Conservation (phyloP, 2,329 filamentous ascomycete genomes). For the Lasiodiplodia theobromae region DNA sequence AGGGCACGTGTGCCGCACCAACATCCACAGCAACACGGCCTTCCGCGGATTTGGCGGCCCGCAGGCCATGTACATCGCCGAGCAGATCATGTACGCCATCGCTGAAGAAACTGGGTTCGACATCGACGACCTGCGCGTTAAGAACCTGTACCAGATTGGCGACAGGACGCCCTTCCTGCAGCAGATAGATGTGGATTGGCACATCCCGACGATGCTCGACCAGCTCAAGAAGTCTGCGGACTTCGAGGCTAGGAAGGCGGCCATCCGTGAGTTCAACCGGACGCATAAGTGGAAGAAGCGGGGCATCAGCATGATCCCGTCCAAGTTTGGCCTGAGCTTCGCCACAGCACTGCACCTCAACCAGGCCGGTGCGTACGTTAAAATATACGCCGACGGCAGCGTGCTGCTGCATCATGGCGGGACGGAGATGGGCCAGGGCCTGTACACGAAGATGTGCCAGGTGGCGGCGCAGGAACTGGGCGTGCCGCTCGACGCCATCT, state of each 20-base stretch:
- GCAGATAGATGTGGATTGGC: constrained; percentile 79
- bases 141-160: constrained; percentile 82
- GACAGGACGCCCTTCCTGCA: constrained; percentile 93
- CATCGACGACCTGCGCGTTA: constrained; percentile 77
- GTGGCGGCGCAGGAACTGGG: constrained; percentile 87
- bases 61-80: constrained; percentile 91
- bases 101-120: constrained; percentile 87
- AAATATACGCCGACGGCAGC: constrained; percentile 94
- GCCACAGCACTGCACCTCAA: constrained; percentile 89
- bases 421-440: constrained; percentile 95
- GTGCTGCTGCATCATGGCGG: constrained; percentile 92
- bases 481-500: constrained; percentile 82
- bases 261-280: constrained; percentile 78
- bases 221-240: constrained; percentile 78
- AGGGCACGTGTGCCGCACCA: constrained; percentile 87
- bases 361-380: constrained; percentile 89
- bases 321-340: constrained; percentile 96
- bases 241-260: constrained; percentile 73
- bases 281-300: constrained; percentile 92
- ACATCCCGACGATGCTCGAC: constrained; percentile 89
- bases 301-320: constrained; percentile 83
- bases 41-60: constrained; percentile 96
- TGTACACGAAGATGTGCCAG: constrained; percentile 96
- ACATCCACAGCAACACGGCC: constrained; percentile 95
- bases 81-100: constrained; percentile 86